Conservation (phyloP, 768 basidiomycete species). For the Trametes cingulata region DNA sequence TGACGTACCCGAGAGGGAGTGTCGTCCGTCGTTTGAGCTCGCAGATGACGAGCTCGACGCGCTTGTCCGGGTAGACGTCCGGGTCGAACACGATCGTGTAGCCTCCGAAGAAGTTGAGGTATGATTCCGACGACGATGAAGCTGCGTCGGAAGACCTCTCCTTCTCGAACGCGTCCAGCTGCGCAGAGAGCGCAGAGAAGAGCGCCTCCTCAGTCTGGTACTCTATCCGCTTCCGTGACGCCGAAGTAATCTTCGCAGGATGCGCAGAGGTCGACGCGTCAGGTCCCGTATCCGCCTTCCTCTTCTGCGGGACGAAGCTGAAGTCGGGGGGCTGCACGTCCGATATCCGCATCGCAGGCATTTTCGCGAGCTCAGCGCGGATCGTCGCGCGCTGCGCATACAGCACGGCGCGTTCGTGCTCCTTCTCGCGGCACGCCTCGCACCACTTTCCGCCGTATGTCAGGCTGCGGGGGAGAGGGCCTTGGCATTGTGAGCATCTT, state of each 20-base stretch:
- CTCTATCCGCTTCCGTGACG: neutral
- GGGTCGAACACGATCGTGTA: slow-evolving; percentile 28
- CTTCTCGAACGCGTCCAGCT: neutral
- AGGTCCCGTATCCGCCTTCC: neutral
- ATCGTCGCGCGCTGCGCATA: neutral
- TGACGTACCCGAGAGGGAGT: neutral
- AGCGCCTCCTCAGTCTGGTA: slow-evolving; percentile 20
- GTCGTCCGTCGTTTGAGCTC: neutral
- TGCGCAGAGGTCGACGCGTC: neutral
- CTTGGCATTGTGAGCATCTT: neutral
- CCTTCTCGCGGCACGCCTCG: neutral
- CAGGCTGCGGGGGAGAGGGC: too few species aligned
- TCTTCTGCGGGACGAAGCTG: neutral
- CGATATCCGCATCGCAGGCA: too few species aligned
- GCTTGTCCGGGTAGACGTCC: neutral
- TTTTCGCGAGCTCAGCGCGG: neutral
- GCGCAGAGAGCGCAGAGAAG: slow-evolving; percentile 14
- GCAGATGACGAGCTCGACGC: slow-evolving; percentile 8
- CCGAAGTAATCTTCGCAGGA: neutral
- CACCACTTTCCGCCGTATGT: neutral
- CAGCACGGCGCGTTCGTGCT: neutral
- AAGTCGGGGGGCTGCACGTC: too few species aligned
- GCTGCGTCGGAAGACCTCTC: neutral
- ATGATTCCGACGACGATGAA: neutral
- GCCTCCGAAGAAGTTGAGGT: slow-evolving; percentile 18